Percentiles rank a stretch among this genome's conserved stretches.
Conservation (phyloP, 2,329 filamentous ascomycete species). For the Ophiosphaerella herpotricha region DNA sequence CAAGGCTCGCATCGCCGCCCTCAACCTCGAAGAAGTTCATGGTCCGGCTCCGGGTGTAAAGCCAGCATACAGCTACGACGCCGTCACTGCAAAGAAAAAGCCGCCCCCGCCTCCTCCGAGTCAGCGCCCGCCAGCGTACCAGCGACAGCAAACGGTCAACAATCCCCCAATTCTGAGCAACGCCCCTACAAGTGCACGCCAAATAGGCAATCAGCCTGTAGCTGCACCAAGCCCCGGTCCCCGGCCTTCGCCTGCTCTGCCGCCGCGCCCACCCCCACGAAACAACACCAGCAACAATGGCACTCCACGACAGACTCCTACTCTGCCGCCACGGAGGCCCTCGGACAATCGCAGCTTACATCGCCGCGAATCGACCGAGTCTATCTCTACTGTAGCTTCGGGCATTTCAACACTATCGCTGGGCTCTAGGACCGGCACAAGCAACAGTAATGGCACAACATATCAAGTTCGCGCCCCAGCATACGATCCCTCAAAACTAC, state of each 20-base stretch:
- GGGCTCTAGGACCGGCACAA: conserved; percentile 47
- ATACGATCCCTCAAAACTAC: conserved; percentile 60
- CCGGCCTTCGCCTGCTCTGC: conserved; percentile 35
- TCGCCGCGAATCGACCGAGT: conserved; percentile 51
- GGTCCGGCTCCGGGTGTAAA: conserved; percentile 41
- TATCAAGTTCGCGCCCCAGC: conserved; percentile 58
- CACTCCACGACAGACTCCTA: conserved; percentile 44
- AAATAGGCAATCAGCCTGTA: conserved; percentile 48
- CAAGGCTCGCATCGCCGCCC: conserved; percentile 53
- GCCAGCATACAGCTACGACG: conserved; percentile 44
- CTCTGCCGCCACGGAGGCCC: conserved; percentile 50
- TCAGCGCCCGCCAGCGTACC: conserved; percentile 38
- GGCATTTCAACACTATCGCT: conserved; percentile 55
- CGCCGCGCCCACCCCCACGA: conserved; percentile 55
- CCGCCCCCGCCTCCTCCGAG: conserved; percentile 47
- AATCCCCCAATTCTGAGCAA: conserved; percentile 47
- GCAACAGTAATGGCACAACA: conserved; percentile 37
- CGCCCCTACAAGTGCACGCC: conserved; percentile 35
- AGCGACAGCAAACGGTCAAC: conserved; percentile 45
- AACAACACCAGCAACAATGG: conserved; percentile 47
- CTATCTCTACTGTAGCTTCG: conserved; percentile 57
- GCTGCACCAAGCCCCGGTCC: conserved; percentile 19
- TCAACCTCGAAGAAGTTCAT: conserved; percentile 54
- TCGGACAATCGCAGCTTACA: conserved; percentile 44
- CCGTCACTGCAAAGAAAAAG: conserved; percentile 39